Evolutionary conservation across 306 rosid species (phyloP).

Genomic region (Rosa lucieae): DNA sequence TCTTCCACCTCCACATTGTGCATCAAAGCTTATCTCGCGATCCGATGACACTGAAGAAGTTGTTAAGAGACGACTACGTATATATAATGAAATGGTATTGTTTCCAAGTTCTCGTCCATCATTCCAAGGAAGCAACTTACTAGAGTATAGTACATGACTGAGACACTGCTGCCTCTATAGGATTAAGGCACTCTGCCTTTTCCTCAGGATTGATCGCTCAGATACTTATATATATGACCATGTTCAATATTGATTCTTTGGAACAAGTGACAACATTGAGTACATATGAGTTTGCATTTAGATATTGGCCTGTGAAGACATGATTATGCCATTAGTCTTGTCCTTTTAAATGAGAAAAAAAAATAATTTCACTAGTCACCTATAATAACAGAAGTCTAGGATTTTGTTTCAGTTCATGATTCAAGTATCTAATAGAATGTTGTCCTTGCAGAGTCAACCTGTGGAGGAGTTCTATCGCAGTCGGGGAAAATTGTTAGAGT

Average conservation of each 20-base stretch:
- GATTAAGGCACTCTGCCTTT: background rate
- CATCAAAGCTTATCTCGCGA: constrained; percentile 45
- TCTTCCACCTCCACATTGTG: constrained; percentile 48
- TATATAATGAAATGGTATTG: constrained; percentile 45
- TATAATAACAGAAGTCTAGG: background rate
- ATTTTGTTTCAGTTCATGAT: constrained; percentile 7
- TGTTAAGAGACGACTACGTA: constrained; percentile 42
- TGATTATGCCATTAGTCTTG: background rate
- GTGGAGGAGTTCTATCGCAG: constrained; percentile 48
- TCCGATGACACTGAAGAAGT: constrained; percentile 50
- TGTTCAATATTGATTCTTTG: background rate
- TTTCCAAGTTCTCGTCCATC: background rate
- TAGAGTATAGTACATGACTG: background rate
- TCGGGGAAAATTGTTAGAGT: constrained; percentile 46
- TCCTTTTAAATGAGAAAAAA: background rate
- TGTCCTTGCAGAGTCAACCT: constrained; percentile 43
- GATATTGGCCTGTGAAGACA: background rate
- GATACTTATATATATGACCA: background rate
- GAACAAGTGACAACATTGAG: background rate
- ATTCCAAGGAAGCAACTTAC: background rate
- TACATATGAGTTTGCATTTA: background rate
- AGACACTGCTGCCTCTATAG: background rate
- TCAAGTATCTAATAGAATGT: background rate
- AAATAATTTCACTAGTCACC: background rate
- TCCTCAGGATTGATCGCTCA: background rate